Conservation (phyloP, 768 basidiomycete species). For the Tulasnella sp. region DNA sequence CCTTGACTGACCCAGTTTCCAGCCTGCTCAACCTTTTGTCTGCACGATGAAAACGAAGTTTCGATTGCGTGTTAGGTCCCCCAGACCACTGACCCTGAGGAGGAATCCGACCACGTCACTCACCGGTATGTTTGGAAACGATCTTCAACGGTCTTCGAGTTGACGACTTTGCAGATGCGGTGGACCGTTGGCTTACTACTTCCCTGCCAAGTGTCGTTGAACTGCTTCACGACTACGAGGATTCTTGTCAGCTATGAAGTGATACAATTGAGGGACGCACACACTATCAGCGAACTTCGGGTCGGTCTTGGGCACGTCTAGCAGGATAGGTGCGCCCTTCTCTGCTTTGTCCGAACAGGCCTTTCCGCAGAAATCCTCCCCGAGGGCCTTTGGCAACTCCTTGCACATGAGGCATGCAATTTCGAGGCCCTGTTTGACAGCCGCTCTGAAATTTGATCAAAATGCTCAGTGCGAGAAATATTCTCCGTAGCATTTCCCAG, state of each 20-base stretch:
- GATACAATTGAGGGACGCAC: not conserved
- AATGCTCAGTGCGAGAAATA: not conserved
- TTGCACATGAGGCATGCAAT: slow-evolving; percentile 15
- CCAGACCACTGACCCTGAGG: not conserved
- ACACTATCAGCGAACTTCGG: slow-evolving; percentile 11
- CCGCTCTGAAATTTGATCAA: not conserved
- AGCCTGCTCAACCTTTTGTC: not conserved
- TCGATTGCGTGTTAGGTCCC: not conserved
- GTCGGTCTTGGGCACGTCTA: slow-evolving; percentile 1
- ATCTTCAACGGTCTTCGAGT: slow-evolving; percentile 1
- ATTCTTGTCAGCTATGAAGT: not conserved
- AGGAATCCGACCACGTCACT: not conserved
- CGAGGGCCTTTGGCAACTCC: not conserved
- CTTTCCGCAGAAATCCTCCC: not conserved
- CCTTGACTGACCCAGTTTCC: not conserved
- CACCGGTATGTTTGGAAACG: slow-evolving; percentile 1
- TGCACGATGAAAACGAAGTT: not conserved
- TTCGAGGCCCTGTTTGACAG: not conserved
- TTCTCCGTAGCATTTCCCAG: not conserved
- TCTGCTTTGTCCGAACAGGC: not conserved
- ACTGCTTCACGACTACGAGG: not conserved
- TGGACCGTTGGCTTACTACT: not conserved
- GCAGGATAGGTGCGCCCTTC: not conserved
- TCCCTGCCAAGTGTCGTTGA: not conserved
- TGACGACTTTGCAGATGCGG: slow-evolving; percentile 1